phyloP scores from a whole-genome alignment of 306 rosid genomes.

The Prunus dulcis region DNA sequence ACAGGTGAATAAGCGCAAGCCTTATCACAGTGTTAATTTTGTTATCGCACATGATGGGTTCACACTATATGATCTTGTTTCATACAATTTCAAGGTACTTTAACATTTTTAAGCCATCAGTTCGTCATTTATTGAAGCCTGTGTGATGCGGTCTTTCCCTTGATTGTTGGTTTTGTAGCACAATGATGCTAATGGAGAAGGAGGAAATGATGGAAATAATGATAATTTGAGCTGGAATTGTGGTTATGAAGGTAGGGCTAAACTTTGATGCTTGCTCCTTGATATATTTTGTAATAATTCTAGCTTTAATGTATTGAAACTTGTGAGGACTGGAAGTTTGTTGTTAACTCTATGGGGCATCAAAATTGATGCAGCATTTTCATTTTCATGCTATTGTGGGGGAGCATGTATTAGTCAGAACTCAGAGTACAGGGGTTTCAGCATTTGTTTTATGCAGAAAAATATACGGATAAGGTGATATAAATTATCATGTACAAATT shows the following conservation, averaged over 20 bases:
- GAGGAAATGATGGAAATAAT: slow-evolving; percentile 83
- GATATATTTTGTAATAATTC: not conserved
- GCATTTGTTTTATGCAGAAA: not conserved
- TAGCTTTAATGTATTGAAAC: not conserved
- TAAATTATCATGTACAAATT: no score
- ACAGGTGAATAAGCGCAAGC: slow-evolving; percentile 88
- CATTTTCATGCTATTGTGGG: not conserved
- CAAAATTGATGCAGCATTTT: not conserved
- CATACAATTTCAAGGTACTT: slow-evolving; percentile 87
- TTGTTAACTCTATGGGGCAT: not conserved
- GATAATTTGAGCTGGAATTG: slow-evolving; percentile 96
- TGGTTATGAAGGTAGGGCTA: slow-evolving; percentile 80
- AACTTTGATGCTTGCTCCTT: slow-evolving; percentile 16
- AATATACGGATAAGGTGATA: not conserved
- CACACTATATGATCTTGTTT: slow-evolving; percentile 79
- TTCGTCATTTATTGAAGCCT: slow-evolving; percentile 11
- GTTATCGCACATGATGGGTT: slow-evolving; percentile 91
- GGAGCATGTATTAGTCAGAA: not conserved
- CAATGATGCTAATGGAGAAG: slow-evolving; percentile 94
- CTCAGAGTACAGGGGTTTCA: not conserved
- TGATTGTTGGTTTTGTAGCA: slow-evolving; percentile 65
- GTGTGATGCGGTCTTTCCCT: slow-evolving; percentile 6
- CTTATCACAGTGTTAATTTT: slow-evolving; percentile 81
- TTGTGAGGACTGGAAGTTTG: not conserved
- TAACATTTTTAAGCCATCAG: slow-evolving; percentile 7